phyloP scores from a whole-genome alignment of 2,329 filamentous ascomycete species.

The Colletotrichum ledebouriae region DNA sequence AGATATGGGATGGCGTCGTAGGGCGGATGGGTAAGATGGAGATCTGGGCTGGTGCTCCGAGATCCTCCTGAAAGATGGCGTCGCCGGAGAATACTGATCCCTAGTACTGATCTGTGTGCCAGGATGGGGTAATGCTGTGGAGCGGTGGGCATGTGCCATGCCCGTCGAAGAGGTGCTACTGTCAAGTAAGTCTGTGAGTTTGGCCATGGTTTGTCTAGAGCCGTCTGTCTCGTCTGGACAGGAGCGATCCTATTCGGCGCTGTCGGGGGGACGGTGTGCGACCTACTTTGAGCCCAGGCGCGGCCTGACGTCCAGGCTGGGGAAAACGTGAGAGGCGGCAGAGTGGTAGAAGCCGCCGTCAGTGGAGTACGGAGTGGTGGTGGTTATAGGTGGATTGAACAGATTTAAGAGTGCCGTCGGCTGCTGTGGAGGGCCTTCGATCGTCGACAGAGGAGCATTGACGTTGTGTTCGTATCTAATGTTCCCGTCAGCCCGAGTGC shows the following conservation, averaged over 20 bases:
- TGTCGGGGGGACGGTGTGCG: conserved; percentile 42
- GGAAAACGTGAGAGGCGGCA: conserved; percentile 59
- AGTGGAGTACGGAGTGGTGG: conserved; percentile 62
- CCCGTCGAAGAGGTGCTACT: conserved; percentile 66
- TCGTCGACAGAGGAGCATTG: conserved; percentile 64
- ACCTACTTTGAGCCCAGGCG: conserved; percentile 70
- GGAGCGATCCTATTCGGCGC: conserved; percentile 29
- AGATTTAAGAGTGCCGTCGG: conserved; percentile 64
- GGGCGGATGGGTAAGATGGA: conserved; percentile 61
- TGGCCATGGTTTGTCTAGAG: conserved; percentile 29
- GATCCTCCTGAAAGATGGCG: conserved; percentile 64
- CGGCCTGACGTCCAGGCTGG: conserved; percentile 66
- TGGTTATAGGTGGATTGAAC: conserved; percentile 64
- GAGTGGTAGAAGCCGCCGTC: conserved; percentile 65
- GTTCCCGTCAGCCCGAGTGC: conserved; percentile 46
- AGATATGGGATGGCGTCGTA: conserved; percentile 67
- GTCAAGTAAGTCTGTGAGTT: conserved; percentile 53
- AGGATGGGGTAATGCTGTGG: conserved; percentile 66
- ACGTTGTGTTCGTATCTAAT: conserved; percentile 69
- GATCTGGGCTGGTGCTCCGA: conserved; percentile 66
- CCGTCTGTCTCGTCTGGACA: conserved; percentile 37
- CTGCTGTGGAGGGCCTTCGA: conserved; percentile 66
- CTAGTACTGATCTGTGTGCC: conserved; percentile 62
- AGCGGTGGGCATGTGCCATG: conserved; percentile 70
- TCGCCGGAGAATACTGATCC: conserved; percentile 66